Conservation (phyloP, 169 alveolate species). For the Plasmodium yoelii region DNA sequence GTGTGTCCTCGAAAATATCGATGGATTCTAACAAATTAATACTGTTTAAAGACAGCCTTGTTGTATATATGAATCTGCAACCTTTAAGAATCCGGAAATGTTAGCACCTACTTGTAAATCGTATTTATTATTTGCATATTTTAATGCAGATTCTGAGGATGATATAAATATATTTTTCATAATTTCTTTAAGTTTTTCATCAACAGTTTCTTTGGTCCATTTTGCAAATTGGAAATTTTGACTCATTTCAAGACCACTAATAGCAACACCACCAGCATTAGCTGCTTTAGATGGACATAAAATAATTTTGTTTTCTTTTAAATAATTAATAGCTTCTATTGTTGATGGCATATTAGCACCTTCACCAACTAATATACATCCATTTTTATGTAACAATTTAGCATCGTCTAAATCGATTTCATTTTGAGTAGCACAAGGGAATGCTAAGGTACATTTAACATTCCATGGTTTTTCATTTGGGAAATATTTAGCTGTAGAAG, state of each 20-base stretch:
- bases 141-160: conserved; percentile 81
- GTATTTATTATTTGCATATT: conserved; percentile 79
- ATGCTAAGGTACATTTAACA: conserved; percentile 83
- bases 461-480: conserved; percentile 83
- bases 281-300: conserved; percentile 92
- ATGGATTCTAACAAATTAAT: too few species aligned
- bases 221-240: conserved; percentile 85
- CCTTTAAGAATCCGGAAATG: conserved; percentile 89
- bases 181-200: conserved; percentile 80
- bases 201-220: conserved; percentile 89
- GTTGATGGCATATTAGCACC: conserved; percentile 92
- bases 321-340: conserved; percentile 83
- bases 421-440: conserved; percentile 91
- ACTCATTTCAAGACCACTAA: conserved; percentile 91
- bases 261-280: conserved; percentile 93
- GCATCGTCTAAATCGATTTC: conserved; percentile 87
- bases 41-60: conserved; percentile 79
- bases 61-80: conserved; percentile 88
- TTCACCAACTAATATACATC: conserved; percentile 85
- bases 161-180: conserved; percentile 83
- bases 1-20: too few species aligned
- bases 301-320: conserved; percentile 78
- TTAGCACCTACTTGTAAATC: conserved; percentile 91
- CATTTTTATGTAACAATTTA: conserved; percentile 76
- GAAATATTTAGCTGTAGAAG: conserved; percentile 77